A percentile compares a stretch with the other conserved stretches of the same genome.
phyloP scores from a whole-genome alignment of 1,284 basidiomycete genomes.

The Cryptococcus sp. region DNA sequence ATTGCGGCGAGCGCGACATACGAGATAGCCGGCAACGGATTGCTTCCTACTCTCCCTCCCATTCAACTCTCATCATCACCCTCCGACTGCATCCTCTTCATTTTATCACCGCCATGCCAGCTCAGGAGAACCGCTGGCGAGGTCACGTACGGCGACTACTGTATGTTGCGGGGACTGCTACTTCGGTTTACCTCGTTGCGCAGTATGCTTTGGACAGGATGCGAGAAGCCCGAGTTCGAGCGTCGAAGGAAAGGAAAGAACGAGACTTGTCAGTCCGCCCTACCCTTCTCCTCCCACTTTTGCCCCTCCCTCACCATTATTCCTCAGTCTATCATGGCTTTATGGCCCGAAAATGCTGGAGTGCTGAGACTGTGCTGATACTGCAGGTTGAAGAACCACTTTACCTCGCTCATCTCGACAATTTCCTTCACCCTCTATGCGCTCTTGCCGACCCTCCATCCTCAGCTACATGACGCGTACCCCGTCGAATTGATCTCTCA shows the following conservation, averaged over 20 bases:
- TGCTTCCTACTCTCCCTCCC: background rate
- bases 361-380: background rate
- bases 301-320: no score
- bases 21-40: background rate
- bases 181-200: constrained; percentile 34
- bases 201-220: constrained; percentile 33
- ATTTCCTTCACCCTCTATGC: constrained; percentile 46
- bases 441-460: constrained; percentile 42
- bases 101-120: background rate
- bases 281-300: background rate
- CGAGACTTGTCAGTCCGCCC: constrained; percentile 28
- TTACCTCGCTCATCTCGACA: constrained; percentile 41
- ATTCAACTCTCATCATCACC: constrained; percentile 1
- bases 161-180: constrained; percentile 28
- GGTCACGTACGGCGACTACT: constrained; percentile 30
- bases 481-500: constrained; percentile 39
- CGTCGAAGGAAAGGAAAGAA: constrained; percentile 32
- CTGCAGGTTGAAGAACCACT: constrained; percentile 42
- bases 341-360: background rate
- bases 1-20: background rate
- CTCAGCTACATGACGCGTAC: constrained; percentile 35
- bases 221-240: constrained; percentile 31
- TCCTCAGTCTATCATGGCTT: no score
- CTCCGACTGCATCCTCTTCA: background rate
- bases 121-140: constrained; percentile 19